Evolutionary conservation across 176 grass and related monocot species (phyloP).

Genomic region (Aegilops speltoides): DNA sequence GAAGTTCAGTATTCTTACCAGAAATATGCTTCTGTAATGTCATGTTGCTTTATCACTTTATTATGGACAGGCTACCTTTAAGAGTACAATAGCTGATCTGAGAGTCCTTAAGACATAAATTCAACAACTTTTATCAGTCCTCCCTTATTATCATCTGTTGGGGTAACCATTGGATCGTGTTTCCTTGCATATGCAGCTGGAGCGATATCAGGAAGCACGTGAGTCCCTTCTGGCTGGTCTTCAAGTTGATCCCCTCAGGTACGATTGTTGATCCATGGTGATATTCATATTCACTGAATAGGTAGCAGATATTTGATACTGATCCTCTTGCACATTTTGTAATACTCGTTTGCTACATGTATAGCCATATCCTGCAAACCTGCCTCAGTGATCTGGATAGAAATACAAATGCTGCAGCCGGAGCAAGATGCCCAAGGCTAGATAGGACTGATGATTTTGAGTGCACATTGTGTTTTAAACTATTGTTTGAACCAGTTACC

Average conservation of each 20-base stretch:
- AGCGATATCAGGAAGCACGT: conserved; percentile 72
- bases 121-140: not conserved
- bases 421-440: conserved; percentile 52
- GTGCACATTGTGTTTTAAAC: conserved; percentile 92
- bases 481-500: conserved; percentile 97
- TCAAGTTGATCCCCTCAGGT: conserved; percentile 95
- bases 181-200: conserved; percentile 48
- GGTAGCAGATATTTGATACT: conserved; percentile 6
- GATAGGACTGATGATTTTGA: conserved; percentile 89
- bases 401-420: conserved; percentile 53
- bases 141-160: conserved; percentile 9
- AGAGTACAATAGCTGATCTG: not conserved
- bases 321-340: conserved; percentile 11
- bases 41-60: conserved; percentile 26
- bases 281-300: conserved; percentile 28
- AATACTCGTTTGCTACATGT: conserved; percentile 38
- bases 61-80: not conserved
- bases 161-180: not conserved
- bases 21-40: not conserved
- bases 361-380: conserved; percentile 64
- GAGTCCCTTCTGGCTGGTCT: conserved; percentile 81
- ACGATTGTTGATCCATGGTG: conserved; percentile 32
- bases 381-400: conserved; percentile 74
- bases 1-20: not conserved
- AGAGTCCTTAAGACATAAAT: not conserved